phyloP scores from a whole-genome alignment of 106 monocot genomes.

The Dendrobium nobile region DNA sequence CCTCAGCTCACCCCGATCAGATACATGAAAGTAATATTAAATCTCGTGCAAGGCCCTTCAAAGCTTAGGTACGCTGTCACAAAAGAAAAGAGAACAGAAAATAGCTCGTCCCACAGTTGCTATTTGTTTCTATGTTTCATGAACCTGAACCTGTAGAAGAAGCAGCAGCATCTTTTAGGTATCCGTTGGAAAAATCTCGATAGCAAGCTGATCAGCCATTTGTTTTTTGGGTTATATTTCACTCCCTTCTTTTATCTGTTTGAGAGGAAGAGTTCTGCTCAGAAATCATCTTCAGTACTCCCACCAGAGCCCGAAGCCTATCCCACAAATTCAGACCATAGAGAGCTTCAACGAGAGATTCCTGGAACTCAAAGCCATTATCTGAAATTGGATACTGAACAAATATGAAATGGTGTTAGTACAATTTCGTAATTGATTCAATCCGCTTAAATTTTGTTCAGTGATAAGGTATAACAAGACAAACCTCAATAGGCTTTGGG shows the following conservation, averaged over 20 bases:
- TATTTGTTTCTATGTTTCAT: background rate
- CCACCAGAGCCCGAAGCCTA: conserved; percentile 59
- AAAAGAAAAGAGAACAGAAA: too few relatives aligned
- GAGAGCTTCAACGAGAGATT: conserved; percentile 84
- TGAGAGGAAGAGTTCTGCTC: conserved; percentile 44
- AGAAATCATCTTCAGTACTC: conserved; percentile 70
- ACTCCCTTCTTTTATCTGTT: conserved; percentile 22
- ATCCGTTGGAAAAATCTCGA: background rate
- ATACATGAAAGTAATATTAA: too few relatives aligned
- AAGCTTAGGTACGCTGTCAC: too few relatives aligned
- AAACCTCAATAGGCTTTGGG: conserved; percentile 85
- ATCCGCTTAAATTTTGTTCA: background rate
- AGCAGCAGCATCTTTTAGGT: background rate
- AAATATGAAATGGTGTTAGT: background rate
- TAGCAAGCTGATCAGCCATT: background rate
- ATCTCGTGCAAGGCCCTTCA: too few relatives aligned
- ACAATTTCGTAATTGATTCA: background rate
- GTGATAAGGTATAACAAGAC: background rate
- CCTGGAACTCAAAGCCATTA: conserved; percentile 87
- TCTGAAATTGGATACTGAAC: conserved; percentile 91
- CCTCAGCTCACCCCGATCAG: too few relatives aligned
- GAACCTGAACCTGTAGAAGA: background rate
- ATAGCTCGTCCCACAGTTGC: too few relatives aligned
- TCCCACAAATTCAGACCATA: conserved; percentile 92
- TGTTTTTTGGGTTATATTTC: background rate